A percentile compares a stretch with the other conserved stretches of the same genome.
Evolutionary conservation across 2,329 filamentous ascomycete species (phyloP).

Genomic region (Sphaerulina musiva): DNA sequence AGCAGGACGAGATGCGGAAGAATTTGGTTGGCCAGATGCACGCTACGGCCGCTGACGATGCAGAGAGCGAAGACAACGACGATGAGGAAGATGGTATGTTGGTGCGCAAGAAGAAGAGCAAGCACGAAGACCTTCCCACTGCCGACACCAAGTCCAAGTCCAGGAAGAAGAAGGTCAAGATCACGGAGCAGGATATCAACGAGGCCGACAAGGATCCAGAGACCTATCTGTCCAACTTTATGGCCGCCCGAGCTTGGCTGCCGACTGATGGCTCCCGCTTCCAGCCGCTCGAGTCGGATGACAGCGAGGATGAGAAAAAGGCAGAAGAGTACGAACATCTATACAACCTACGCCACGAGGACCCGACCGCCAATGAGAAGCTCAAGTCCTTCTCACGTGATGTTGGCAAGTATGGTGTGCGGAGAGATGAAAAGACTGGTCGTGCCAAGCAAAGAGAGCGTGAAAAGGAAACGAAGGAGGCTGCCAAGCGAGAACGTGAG

Average conservation of each 20-base stretch:
- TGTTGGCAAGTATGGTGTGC: slow-evolving; percentile 72
- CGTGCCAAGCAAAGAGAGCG: slow-evolving; percentile 72
- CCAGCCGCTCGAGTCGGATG: slow-evolving; percentile 85
- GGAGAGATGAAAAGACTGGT: slow-evolving; percentile 76
- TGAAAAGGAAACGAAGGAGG: slow-evolving; percentile 70
- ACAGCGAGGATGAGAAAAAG: slow-evolving; percentile 64
- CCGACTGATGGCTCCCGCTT: slow-evolving; percentile 60
- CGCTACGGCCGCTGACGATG: slow-evolving; percentile 46
- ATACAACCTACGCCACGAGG: slow-evolving; percentile 94
- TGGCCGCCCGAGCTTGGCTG: slow-evolving; percentile 87
- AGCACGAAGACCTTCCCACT: slow-evolving; percentile 25
- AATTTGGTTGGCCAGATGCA: slow-evolving; percentile 76
- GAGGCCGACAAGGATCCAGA: slow-evolving; percentile 85
- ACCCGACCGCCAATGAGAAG: slow-evolving; percentile 84
- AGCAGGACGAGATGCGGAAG: slow-evolving; percentile 77
- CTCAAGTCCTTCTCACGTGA: slow-evolving; percentile 86
- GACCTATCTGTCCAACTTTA: slow-evolving; percentile 87
- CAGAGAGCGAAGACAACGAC: slow-evolving; percentile 47
- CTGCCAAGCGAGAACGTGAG: slow-evolving; percentile 66
- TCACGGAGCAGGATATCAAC: slow-evolving; percentile 58
- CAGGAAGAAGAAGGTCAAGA: slow-evolving; percentile 28
- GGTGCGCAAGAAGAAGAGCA: slow-evolving; percentile 58
- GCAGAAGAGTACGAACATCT: slow-evolving; percentile 87
- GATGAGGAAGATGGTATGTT: slow-evolving; percentile 65
- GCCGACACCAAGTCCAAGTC: slow-evolving; percentile 27